Evolutionary conservation across 345 rosid species (phyloP), one percentile per base, ranked within the genome.

Genomic region (Aquilaria malaccensis): DNA sequence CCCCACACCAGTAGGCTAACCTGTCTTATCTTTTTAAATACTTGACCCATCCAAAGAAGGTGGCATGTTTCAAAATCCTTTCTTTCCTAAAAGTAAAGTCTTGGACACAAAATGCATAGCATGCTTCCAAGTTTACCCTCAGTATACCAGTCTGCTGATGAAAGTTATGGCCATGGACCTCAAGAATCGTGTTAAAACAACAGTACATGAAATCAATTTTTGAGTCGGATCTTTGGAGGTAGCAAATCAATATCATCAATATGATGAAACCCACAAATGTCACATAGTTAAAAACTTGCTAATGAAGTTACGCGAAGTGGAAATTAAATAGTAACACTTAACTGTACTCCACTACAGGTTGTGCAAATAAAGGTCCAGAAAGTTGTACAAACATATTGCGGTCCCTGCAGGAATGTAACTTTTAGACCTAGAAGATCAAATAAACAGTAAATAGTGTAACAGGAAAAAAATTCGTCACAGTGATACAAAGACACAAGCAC

Each of bases 341-440:
- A 90, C 97, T 94, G 99, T 51, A 86, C 74, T 67, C 95, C 96
- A 14, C 96, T 83, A 68, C 97, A 90, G 59, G 74, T 88, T 46
- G 80, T 84, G 83, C 99, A 94, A 58, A 90, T 79, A 76, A 94
- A 94, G 56, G 97, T 84, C 63, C 69, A 79, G 78, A 94, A 94
- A 29, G 90, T 90, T 62, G 95, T 81, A 77, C 99, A 94, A 43
- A 88, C 96, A 68, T 90, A 94, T 67, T 94, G 99, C 1, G 99
- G 96, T 60, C 97, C 99, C 99, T 94, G 85, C 65, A 59, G 69
- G 30, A 61, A 37, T 29, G 57, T 69, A 31, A 9, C 2, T 7
- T 33, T 10, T 2, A 64, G 37, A 56, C 41, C 37, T 5, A 15
- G 9, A 49, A 4, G 30, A 54, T 13, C 1, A 30, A 11, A 12